A percentile compares a stretch with the other conserved stretches of the same genome.
Evolutionary conservation across 2,329 filamentous ascomycete species (phyloP).

Genomic region (Pseudocercospora macadamiae): DNA sequence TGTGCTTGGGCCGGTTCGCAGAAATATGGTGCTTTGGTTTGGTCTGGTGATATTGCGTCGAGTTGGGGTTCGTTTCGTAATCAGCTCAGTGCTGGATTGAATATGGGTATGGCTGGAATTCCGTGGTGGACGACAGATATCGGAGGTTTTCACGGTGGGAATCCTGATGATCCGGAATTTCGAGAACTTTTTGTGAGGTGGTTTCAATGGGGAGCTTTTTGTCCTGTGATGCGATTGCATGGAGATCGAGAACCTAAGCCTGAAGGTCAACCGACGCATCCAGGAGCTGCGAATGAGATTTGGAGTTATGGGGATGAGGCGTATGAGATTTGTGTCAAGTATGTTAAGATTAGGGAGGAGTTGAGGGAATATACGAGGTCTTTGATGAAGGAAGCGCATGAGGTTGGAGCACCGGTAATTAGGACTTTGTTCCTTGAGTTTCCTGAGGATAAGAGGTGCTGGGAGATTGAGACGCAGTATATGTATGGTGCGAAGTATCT

Average conservation of each 20-base stretch:
- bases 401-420: constrained; percentile 64
- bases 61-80: constrained; percentile 63
- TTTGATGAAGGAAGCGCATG: constrained; percentile 63
- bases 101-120: constrained; percentile 66
- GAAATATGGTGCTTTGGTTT: constrained; percentile 66
- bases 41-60: constrained; percentile 68
- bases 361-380: constrained; percentile 61
- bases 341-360: constrained; percentile 61
- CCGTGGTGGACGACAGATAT: constrained; percentile 74
- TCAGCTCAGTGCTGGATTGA: constrained; percentile 65
- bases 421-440: constrained; percentile 67
- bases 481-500: constrained; percentile 66
- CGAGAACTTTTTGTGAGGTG: constrained; percentile 67
- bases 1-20: constrained; percentile 64
- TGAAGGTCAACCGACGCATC: constrained; percentile 34
- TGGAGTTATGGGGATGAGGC: neutral
- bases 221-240: constrained; percentile 69
- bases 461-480: constrained; percentile 64
- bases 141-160: constrained; percentile 69
- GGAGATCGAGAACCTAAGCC: constrained; percentile 64
- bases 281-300: constrained; percentile 61
- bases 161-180: constrained; percentile 59
- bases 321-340: constrained; percentile 55
- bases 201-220: constrained; percentile 72
- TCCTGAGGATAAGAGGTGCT: constrained; percentile 56